Percentiles rank a stretch among this genome's conserved stretches.
phyloP scores from a whole-genome alignment of 164 flowering plant species.

The Piper betle region DNA sequence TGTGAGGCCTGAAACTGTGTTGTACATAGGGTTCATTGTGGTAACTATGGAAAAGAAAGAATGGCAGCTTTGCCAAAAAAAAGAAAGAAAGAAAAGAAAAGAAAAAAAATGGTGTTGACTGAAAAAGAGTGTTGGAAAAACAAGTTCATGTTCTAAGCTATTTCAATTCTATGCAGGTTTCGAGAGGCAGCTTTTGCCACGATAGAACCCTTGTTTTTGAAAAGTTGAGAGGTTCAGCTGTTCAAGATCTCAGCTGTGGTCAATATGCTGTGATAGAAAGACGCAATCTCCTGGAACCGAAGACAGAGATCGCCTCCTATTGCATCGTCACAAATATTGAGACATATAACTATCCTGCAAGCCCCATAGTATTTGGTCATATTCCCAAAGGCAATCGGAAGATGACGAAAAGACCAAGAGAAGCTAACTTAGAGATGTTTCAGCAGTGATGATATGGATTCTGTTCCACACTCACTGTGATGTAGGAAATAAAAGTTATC shows the following conservation, averaged over 20 bases:
- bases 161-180: slow-evolving; percentile 26
- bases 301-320: slow-evolving; percentile 32
- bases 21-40: neutral
- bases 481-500: neutral
- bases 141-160: neutral
- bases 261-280: slow-evolving; percentile 42
- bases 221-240: slow-evolving; percentile 38
- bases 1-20: no score
- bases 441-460: slow-evolving; percentile 13
- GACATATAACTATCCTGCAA: slow-evolving; percentile 7
- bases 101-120: neutral
- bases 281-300: slow-evolving; percentile 23
- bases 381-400: slow-evolving; percentile 19
- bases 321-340: slow-evolving; percentile 59
- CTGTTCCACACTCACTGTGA: neutral
- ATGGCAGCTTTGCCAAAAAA: neutral
- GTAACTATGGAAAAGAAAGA: neutral
- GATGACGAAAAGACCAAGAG: slow-evolving; percentile 24
- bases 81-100: neutral
- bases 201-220: slow-evolving; percentile 34
- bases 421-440: slow-evolving; percentile 11
- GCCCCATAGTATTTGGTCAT: slow-evolving; percentile 12
- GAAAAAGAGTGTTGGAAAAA: neutral
- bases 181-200: slow-evolving; percentile 18
- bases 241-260: slow-evolving; percentile 44